These are phyloP conservation scores for Paramecium bursaria DNA, from an alignment of 73 alveolate genomes.

Conservation along the genomic window DNA sequence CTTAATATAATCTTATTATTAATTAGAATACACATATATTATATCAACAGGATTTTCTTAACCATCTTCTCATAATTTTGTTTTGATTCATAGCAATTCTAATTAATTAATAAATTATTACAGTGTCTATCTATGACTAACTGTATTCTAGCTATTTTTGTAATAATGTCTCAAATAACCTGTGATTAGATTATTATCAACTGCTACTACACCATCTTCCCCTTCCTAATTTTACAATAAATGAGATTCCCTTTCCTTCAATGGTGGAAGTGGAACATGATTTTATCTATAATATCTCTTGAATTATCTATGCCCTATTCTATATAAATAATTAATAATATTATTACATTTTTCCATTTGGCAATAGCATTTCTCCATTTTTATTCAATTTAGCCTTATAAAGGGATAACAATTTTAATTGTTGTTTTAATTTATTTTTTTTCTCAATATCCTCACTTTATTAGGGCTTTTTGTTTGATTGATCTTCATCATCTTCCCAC, in stretches of 20 bases:
- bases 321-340: not conserved
- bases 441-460: slow-evolving; percentile 5
- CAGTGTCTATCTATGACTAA: slow-evolving; percentile 23
- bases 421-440: slow-evolving; percentile 21
- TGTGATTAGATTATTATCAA: slow-evolving; percentile 19
- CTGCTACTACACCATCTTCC: not conserved
- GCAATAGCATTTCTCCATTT: slow-evolving; percentile 37
- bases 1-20: too few species aligned
- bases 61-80: slow-evolving; percentile 48
- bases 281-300: slow-evolving; percentile 16
- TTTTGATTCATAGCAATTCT: not conserved
- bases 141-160: not conserved
- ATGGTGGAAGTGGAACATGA: slow-evolving; percentile 26
- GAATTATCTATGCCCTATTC: slow-evolving; percentile 49
- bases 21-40: too few species aligned
- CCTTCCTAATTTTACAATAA: not conserved
- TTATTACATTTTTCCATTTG: slow-evolving; percentile 53
- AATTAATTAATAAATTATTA: too few species aligned
- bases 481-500: slow-evolving; percentile 37
- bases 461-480: not conserved
- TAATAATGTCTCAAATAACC: slow-evolving; percentile 48
- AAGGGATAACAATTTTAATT: slow-evolving; percentile 4
- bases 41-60: slow-evolving; percentile 55
- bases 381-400: slow-evolving; percentile 25
- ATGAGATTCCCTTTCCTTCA: not conserved